phyloP scores from a whole-genome alignment of 306 rosid genomes.

The Lathyrus sativus region DNA sequence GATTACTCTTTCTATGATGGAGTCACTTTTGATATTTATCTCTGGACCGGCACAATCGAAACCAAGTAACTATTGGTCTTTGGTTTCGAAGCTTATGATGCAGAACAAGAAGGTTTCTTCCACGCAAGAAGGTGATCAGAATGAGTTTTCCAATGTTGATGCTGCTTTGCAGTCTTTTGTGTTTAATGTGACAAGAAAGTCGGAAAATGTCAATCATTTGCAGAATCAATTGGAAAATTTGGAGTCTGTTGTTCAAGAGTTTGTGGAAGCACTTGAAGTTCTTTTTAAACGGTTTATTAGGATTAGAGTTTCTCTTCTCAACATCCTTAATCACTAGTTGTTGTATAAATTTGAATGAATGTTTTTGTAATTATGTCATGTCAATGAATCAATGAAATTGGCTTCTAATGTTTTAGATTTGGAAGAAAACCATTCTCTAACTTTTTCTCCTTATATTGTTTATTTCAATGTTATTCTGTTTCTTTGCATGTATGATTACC shows the following conservation, averaged over 20 bases:
- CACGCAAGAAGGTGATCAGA: slow-evolving; percentile 41
- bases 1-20: slow-evolving; percentile 37
- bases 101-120: slow-evolving; percentile 32
- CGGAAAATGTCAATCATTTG: slow-evolving; percentile 38
- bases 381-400: slow-evolving; percentile 24
- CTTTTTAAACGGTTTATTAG: slow-evolving; percentile 49
- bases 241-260: slow-evolving; percentile 50
- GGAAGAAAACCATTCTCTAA: slow-evolving; percentile 18
- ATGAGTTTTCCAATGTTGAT: slow-evolving; percentile 54
- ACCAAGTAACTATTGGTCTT: slow-evolving; percentile 42
- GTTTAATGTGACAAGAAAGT: slow-evolving; percentile 38
- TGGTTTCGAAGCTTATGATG: slow-evolving; percentile 47
- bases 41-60: slow-evolving; percentile 37
- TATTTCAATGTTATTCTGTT: slow-evolving; percentile 5
- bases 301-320: slow-evolving; percentile 53
- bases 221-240: slow-evolving; percentile 41
- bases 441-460: slow-evolving; percentile 8
- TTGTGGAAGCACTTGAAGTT: slow-evolving; percentile 47
- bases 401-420: slow-evolving; percentile 29
- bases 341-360: slow-evolving; percentile 9
- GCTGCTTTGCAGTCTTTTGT: slow-evolving; percentile 51
- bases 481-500: slow-evolving; percentile 10
- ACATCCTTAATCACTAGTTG: slow-evolving; percentile 51
- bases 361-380: slow-evolving; percentile 37
- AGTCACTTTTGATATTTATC: slow-evolving; percentile 40